Conservation (phyloP, 1,284 basidiomycete genomes). For the Pulchroboletus neoregius region DNA sequence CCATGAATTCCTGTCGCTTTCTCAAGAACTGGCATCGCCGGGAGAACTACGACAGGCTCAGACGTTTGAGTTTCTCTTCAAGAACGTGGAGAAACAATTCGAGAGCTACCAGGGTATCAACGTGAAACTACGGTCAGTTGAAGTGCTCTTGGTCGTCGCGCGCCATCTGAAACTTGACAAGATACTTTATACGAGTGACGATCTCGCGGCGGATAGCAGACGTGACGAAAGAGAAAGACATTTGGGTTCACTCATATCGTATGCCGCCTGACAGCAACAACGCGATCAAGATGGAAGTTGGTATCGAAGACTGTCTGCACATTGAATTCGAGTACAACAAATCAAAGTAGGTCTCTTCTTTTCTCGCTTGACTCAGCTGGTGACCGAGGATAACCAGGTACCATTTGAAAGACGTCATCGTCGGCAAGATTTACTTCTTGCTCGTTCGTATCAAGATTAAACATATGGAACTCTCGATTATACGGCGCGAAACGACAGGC, state of each 20-base stretch:
- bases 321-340: constrained; percentile 99
- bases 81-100: constrained; percentile 99
- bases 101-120: constrained; percentile 99
- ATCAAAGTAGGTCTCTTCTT: constrained; percentile 72
- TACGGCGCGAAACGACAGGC: constrained; percentile 94
- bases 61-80: constrained; percentile 95
- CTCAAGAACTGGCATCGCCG: constrained; percentile 90
- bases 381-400: constrained; percentile 55
- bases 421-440: constrained; percentile 98
- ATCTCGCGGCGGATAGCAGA: constrained; percentile 91
- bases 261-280: constrained; percentile 99
- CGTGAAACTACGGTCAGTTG: constrained; percentile 83
- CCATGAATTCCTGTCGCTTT: constrained; percentile 94
- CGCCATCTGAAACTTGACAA: constrained; percentile 31
- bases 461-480: constrained; percentile 99
- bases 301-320: constrained; percentile 97
- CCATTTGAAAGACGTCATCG: constrained; percentile 98
- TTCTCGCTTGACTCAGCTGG: not conserved
- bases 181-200: constrained; percentile 92
- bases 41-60: constrained; percentile 95
- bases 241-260: constrained; percentile 98
- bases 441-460: constrained; percentile 99
- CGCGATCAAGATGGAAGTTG: constrained; percentile 99
- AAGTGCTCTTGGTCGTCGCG: not conserved
- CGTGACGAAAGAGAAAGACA: constrained; percentile 86